These are phyloP conservation scores for Eutrema heterophyllum DNA, from an alignment of 345 rosid species.

Conservation along the genomic window DNA sequence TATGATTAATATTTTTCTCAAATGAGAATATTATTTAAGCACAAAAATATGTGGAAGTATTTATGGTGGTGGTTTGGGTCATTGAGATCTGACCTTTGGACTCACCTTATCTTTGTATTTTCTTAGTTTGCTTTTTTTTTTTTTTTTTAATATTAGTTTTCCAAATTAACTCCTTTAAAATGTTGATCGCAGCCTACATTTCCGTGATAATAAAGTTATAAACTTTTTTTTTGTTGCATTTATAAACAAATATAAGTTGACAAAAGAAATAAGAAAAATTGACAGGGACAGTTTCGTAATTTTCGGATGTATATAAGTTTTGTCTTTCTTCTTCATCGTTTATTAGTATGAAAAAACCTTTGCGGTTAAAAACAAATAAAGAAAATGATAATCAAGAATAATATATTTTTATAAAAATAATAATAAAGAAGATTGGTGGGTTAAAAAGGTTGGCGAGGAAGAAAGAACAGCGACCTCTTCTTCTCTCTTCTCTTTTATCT, in stretches of 20 bases:
- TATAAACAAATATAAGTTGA: constrained; percentile 1
- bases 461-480: constrained; percentile 46
- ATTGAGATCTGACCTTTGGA: constrained; percentile 28
- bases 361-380: neutral
- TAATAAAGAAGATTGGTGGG: constrained; percentile 31
- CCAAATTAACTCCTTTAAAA: constrained; percentile 16
- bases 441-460: constrained; percentile 32
- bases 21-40: neutral
- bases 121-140: neutral
- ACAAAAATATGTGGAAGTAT: constrained; percentile 23
- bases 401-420: neutral
- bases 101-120: constrained; percentile 30
- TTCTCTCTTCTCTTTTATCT: neutral
- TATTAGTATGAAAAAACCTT: neutral
- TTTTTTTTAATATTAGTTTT: neutral
- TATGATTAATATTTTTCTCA: neutral
- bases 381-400: neutral
- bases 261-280: neutral
- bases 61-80: constrained; percentile 32
- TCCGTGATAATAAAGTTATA: constrained; percentile 19
- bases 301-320: neutral
- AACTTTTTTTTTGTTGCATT: neutral
- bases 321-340: constrained; percentile 18
- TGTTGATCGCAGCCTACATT: constrained; percentile 22
- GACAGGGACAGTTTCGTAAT: constrained; percentile 16